phyloP scores from a whole-genome alignment of 306 rosid species.

The Dalbergia oliveri region DNA sequence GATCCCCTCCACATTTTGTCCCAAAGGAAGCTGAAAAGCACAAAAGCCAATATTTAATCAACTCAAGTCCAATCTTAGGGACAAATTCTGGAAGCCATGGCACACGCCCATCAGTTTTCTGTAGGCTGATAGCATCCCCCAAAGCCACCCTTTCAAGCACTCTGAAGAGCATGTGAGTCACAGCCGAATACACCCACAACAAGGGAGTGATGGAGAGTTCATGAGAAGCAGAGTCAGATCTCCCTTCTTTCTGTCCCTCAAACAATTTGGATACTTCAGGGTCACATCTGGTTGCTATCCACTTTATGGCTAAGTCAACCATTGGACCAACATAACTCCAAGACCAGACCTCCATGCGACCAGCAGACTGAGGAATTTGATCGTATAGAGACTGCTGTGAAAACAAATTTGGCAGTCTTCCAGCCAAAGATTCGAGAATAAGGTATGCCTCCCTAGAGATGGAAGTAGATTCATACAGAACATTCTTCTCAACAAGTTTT shows the following conservation, averaged over 20 bases:
- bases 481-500: constrained; percentile 61
- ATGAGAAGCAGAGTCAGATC: constrained; percentile 40
- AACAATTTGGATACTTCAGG: constrained; percentile 62
- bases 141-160: constrained; percentile 77
- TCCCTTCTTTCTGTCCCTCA: constrained; percentile 49
- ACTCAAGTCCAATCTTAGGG: constrained; percentile 84
- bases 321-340: constrained; percentile 93
- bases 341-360: constrained; percentile 77
- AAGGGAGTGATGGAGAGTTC: constrained; percentile 59
- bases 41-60: constrained; percentile 66
- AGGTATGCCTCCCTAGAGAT: constrained; percentile 83
- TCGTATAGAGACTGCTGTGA: constrained; percentile 59
- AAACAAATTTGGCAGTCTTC: constrained; percentile 79
- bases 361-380: constrained; percentile 50
- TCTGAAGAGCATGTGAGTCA: constrained; percentile 69
- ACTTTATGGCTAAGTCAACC: constrained; percentile 84
- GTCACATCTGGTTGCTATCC: constrained; percentile 79
- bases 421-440: constrained; percentile 82
- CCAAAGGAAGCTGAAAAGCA: constrained; percentile 53
- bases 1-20: constrained; percentile 47
- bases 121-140: constrained; percentile 53
- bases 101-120: constrained; percentile 56
- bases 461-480: constrained; percentile 73
- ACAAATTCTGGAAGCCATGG: constrained; percentile 97
- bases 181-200: constrained; percentile 86